phyloP scores from a whole-genome alignment of 2,329 filamentous ascomycete genomes.

The Penicillium sp. region DNA sequence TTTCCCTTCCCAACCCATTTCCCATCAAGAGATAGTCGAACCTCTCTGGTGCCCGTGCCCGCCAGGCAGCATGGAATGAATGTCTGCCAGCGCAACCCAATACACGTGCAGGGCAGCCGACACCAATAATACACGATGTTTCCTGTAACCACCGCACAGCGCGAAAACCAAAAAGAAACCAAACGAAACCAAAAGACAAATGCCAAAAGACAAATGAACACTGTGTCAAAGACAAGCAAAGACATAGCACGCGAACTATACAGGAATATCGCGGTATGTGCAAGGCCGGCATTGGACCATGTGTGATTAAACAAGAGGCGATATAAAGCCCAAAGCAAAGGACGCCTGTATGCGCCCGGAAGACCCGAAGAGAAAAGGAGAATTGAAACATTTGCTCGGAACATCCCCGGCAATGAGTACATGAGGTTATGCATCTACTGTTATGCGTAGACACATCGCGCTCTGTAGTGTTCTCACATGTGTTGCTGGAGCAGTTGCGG shows the following conservation, averaged over 20 bases:
- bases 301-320: conserved; percentile 9
- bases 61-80: conserved; percentile 17
- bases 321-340: conserved; percentile 2
- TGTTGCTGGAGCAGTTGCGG: conserved; percentile 45
- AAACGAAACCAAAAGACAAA: neutral
- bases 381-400: neutral
- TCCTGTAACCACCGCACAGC: neutral
- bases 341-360: neutral
- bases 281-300: neutral
- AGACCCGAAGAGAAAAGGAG: neutral
- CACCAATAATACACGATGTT: conserved; percentile 19
- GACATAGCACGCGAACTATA: neutral
- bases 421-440: neutral
- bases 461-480: conserved; percentile 29
- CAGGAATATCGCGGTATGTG: conserved; percentile 5
- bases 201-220: neutral
- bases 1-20: conserved; percentile 2
- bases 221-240: neutral
- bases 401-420: neutral
- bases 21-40: conserved; percentile 5
- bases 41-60: conserved; percentile 15
- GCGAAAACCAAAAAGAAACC: neutral
- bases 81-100: conserved; percentile 8
- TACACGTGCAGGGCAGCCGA: conserved; percentile 4
- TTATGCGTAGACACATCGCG: neutral